phyloP scores from a whole-genome alignment of 768 basidiomycete genomes.

The Omphalotus guepiniiformis region DNA sequence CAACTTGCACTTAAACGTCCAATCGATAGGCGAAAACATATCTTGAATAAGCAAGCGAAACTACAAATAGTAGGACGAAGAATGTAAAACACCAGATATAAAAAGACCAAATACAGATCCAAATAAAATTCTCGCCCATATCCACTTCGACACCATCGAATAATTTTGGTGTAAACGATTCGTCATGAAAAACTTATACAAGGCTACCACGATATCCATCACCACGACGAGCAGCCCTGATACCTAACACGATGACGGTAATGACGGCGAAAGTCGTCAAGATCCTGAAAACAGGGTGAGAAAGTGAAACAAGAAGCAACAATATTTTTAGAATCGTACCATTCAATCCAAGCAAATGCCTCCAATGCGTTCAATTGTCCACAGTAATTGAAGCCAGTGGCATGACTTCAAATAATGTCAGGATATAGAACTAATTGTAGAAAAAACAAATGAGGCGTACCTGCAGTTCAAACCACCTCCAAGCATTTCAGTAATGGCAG shows the following conservation, averaged over 20 bases:
- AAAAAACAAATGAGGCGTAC: slow-evolving; percentile 30
- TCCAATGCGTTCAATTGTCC: slow-evolving; percentile 72
- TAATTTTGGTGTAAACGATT: no score
- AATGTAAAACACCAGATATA: no score
- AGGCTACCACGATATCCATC: slow-evolving; percentile 63
- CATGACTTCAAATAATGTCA: slow-evolving; percentile 31
- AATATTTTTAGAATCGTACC: slow-evolving; percentile 34
- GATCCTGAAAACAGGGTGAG: slow-evolving; percentile 44
- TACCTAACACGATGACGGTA: slow-evolving; percentile 55
- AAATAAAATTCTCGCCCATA: no score
- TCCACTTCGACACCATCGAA: no score
- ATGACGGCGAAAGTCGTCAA: slow-evolving; percentile 59
- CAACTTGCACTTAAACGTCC: no score
- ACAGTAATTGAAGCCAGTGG: slow-evolving; percentile 53
- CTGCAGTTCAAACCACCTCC: slow-evolving; percentile 70
- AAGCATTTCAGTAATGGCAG: slow-evolving; percentile 60
- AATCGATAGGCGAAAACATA: no score
- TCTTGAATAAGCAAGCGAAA: no score
- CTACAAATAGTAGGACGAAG: no score
- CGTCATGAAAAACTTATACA: no score
- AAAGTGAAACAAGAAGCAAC: neutral
- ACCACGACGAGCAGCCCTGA: slow-evolving; percentile 56
- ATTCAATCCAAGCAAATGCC: slow-evolving; percentile 73
- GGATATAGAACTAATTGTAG: neutral
- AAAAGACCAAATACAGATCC: no score